Evolutionary conservation across 257 asterid species (phyloP), one percentile per base, ranked within the genome.

Genomic region (Solanum ossicruentum): DNA sequence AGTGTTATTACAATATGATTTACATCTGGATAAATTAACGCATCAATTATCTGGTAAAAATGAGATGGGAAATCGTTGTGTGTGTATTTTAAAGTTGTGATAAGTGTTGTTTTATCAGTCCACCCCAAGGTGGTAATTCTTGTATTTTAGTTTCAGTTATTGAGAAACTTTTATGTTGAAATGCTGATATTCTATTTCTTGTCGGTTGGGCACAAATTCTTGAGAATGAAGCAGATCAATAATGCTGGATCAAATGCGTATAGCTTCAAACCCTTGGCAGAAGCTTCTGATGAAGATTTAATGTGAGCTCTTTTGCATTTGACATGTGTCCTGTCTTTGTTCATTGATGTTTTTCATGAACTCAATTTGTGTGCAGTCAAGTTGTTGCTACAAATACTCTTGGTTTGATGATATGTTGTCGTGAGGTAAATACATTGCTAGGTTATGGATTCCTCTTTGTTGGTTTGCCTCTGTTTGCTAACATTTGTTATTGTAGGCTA

Each of bases 171-270:
- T 51, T 51, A 23, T 51, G 61, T 77, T 77, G 47, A 77, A 77
- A 49, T 51, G 82, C 9, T 77, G 61, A 77, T 77, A 77, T 77
- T 51, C 65, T 77, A 77, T 8, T 16, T 51, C 23, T 77, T 52
- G 47, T 77, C 26, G 47, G 82, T 73, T 81, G 86, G 91, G 91
- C 85, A 91, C 87, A 54, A 72, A 67, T 85, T 88, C 89, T 90
- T 80, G 83, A 91, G 88, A 89, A 86, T 85, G 89, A 85, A 91
- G 93, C 98, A 96, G 99, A 94, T 96, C 87, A 96, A 96, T 87
- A 96, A 96, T 88, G 99, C 99, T 41, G 99, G 99, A 89, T 96
- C 99, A 81, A 96, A 96, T 93, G 99, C 99, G 18, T 96, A 96
- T 87, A 90, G 98, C 89, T 96, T 81, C 90, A 96, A 93, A 85